Base-by-base conservation (phyloP, 192 early-diverging fungal species). In the Backusella australiensis region DNA sequence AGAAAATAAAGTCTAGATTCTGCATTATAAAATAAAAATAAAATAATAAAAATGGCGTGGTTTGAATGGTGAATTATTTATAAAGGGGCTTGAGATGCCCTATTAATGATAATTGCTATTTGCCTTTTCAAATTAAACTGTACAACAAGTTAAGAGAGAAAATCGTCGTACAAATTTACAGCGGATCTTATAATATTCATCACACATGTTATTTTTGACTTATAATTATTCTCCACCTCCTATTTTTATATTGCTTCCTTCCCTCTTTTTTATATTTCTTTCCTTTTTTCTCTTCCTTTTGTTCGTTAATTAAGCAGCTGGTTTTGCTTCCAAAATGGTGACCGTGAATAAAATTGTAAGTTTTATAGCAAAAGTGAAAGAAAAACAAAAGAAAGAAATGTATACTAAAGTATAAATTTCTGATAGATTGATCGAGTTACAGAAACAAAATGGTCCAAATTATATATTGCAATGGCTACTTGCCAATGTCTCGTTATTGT, bases 381-480 rank as follows among this genome's bases (percentile, higher is more conserved):
- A 56, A 23, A 12, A 2, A 65, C 26, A 23, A 23, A 41, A 65
- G 19, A 42, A 71, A 44, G 35, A 71, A 63, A 9, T 2, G 23
- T 4, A 63, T 23, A 63, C 56, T 12, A 63, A 41, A 23, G 3
- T n/a, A 11, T 34, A 36, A 29, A 42, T 46, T 32, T 32, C 49
- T 52, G 46, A 65, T 65, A 80, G 78, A 73, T 71, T 38, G 59
- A 66, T 69, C 77, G 82, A 29, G 75, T 83, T 29, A 77, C 75
- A 21, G 82, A 83, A 42, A 77, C 82, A 53, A 59, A 74, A 34
- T 83, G 82, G 82, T 77, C 82, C 21, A 79, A 77, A 63, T 71
- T 80, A 12, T 83, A 83, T 72, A 70, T 83, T 35, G 17, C 67
- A 14, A 67, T 79, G 19, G 78, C 82, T 42, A 42, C 63, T 34